phyloP scores from a whole-genome alignment of 495 filamentous ascomycete genomes.

The Antarctomyces pellizariae region DNA sequence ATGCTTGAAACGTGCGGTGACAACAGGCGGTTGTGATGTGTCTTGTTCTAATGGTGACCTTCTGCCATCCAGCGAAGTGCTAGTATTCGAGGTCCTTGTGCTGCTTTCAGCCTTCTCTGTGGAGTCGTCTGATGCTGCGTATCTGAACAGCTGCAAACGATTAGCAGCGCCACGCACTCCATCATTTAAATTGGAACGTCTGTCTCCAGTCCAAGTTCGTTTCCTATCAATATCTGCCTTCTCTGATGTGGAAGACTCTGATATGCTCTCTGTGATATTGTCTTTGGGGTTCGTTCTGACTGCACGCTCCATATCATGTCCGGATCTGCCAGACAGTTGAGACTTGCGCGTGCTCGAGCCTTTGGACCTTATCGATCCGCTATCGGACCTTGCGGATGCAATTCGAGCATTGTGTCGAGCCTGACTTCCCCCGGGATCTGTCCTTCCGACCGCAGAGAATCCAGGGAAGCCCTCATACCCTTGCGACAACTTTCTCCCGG shows the following conservation, averaged over 20 bases:
- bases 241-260: neutral
- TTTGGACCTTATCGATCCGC: constrained; percentile 8
- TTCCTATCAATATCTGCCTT: neutral
- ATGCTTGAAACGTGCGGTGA: constrained; percentile 63
- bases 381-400: constrained; percentile 4
- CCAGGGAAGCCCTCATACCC: constrained; percentile 11
- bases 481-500: constrained; percentile 5
- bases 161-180: neutral
- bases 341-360: constrained; percentile 7
- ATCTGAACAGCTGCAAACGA: constrained; percentile 11
- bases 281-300: neutral
- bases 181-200: neutral
- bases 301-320: neutral
- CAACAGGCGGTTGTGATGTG: constrained; percentile 5
- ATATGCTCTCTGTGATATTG: neutral
- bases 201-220: neutral
- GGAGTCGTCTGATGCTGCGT: constrained; percentile 16
- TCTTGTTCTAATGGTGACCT: constrained; percentile 3
- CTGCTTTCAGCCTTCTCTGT: constrained; percentile 1
- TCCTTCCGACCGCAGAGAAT: constrained; percentile 5
- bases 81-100: neutral
- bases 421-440: constrained; percentile 5
- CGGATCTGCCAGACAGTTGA: too few relatives aligned
- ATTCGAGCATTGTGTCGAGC: constrained; percentile 2
- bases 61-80: constrained; percentile 1